phyloP scores from a whole-genome alignment of 2,329 filamentous ascomycete species.

The Lachnellula willkommii region DNA sequence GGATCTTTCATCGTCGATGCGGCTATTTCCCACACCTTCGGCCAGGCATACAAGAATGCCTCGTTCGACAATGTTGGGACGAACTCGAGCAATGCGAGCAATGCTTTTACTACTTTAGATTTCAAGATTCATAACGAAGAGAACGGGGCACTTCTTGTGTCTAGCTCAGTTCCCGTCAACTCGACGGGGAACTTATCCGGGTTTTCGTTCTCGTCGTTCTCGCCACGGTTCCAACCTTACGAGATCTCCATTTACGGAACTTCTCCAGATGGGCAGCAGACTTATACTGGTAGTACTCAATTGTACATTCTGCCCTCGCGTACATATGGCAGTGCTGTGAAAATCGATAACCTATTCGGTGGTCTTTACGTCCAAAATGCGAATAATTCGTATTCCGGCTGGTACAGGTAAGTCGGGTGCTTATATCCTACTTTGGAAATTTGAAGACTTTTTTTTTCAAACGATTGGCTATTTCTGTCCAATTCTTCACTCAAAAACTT shows the following conservation, averaged over 20 bases:
- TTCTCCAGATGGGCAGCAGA: conserved; percentile 29
- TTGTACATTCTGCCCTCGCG: conserved; percentile 40
- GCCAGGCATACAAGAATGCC: conserved; percentile 29
- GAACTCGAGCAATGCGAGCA: conserved; percentile 7
- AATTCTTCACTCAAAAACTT: too few relatives aligned
- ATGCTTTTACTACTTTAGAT: conserved; percentile 18
- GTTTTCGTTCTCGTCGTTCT: conserved; percentile 32
- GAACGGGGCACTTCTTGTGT: conserved; percentile 24
- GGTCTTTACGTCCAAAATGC: conserved; percentile 39
- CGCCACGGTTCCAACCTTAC: conserved; percentile 34
- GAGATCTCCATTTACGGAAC: conserved; percentile 33
- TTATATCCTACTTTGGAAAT: too few relatives aligned
- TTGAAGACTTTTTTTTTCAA: too few relatives aligned
- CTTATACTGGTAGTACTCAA: conserved; percentile 33
- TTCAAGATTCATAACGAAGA: conserved; percentile 30
- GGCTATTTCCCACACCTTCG: conserved; percentile 35
- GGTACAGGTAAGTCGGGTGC: conserved; percentile 16
- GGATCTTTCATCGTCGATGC: conserved; percentile 41
- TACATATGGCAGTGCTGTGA: conserved; percentile 40
- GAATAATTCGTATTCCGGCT: conserved; percentile 25
- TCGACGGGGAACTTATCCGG: conserved; percentile 33
- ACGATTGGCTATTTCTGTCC: too few relatives aligned
- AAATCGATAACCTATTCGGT: conserved; percentile 43
- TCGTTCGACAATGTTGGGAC: conserved; percentile 16
- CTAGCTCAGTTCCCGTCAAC: conserved; percentile 32